Evolutionary conservation across 179 eudicot genomes (phyloP).

Genomic region (Amaranthus tricolor): DNA sequence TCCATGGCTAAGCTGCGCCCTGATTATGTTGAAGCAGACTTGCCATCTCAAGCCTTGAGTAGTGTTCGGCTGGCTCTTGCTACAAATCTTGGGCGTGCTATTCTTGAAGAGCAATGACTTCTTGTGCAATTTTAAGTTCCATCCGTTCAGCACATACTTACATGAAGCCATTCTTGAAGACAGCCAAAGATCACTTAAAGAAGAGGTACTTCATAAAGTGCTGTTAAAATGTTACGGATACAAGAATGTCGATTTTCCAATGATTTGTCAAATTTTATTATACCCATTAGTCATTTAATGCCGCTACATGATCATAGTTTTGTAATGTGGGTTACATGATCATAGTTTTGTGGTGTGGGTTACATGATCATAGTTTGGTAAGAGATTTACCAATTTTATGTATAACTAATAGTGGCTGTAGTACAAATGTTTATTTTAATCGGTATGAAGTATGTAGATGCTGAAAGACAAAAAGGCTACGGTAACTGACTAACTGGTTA

Average conservation of each 20-base stretch:
- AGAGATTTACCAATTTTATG: not conserved
- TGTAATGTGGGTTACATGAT: not conserved
- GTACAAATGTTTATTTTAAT: not conserved
- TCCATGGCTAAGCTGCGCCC: conserved; percentile 82
- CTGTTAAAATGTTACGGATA: not conserved
- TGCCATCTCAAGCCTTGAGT: conserved; percentile 79
- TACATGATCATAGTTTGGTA: not conserved
- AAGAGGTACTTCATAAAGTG: not conserved
- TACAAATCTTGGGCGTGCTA: conserved; percentile 90
- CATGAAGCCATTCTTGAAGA: not conserved
- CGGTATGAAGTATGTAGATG: conserved; percentile 16
- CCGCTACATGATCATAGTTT: too few relatives aligned
- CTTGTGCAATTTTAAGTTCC: not conserved
- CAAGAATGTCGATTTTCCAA: not conserved
- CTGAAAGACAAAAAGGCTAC: not conserved
- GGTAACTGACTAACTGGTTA: not conserved
- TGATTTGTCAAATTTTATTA: not conserved
- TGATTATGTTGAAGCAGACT: conserved; percentile 64
- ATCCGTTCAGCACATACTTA: not conserved
- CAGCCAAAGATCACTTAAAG: not conserved
- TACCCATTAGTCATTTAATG: not conserved
- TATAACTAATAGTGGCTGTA: not conserved
- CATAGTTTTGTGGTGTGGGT: not conserved
- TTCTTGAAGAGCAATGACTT: conserved; percentile 64
- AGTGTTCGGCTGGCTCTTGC: conserved; percentile 90